Base-by-base conservation (phyloP, 2,329 filamentous ascomycete species). In the Hypocrella siamensis region DNA sequence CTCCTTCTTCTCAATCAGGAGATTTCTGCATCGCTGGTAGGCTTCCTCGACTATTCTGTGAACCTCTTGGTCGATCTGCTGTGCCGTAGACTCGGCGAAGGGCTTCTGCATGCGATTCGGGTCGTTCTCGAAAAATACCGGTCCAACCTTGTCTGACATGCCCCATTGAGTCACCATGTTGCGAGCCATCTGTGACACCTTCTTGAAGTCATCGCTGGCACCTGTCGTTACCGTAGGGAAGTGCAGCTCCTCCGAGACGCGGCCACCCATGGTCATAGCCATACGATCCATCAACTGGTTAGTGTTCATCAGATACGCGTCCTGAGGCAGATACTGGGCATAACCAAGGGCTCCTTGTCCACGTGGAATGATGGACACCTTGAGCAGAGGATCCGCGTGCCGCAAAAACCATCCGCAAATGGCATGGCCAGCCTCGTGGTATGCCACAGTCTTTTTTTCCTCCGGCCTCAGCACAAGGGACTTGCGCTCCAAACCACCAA, bases 121-220 rank as follows among this genome's bases (percentile, higher is more conserved):
- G 47, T 84, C 69, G 51, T 82, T 80, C 46, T 90, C 79, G 56
- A 88, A 98, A 64, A 92, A 81, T 40, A 98, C 67, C 41, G 86
- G 86, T 19, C 88, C 88, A 29, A 98, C 78, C 61, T 93, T 92
- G 43, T 82, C 73, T 26, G 81, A 92, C 90, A 98, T 98, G 43
- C 90, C 90, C 78, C 85, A 98, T 54, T 93, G 83, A n/a, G 88
- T 98, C 19, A 98, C 90, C 90, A 98, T 98, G 39, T 81, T 79
- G 14, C 82, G 92, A 4, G 90, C 92, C 80, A 94, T 88, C 35
- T 77, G 73, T 3, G 90, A 94, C 26, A 96, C 90, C 61, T 98
- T 98, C 59, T 90, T 88, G 70, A 98, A 98, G 53, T 98, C 90
- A 53, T 96, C 90, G 33, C 78, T 86, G 15, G 88, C 90, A 35